Base-by-base conservation (phyloP, 2,329 filamentous ascomycete species). In the Sclerotinia nivalis region DNA sequence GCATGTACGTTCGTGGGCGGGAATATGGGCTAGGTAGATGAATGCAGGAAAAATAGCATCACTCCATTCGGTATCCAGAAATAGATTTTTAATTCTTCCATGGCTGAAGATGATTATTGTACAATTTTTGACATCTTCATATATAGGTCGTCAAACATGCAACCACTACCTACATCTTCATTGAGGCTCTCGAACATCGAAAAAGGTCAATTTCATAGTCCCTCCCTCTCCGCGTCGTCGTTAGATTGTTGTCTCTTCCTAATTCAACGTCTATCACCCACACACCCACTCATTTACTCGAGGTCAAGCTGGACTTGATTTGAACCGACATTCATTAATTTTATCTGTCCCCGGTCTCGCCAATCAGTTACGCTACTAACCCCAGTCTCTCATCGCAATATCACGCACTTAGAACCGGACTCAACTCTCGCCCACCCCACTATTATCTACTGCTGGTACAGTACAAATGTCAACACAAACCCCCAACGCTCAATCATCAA, bases 391-490 rank as follows among this genome's bases (percentile, higher is more conserved):
- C 70, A 65, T 69, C 70, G 28, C 40, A 62, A 62, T 68, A 56
- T 70, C 68, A 67, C 52, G 67, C 60, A 71, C 68, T 62, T 56
- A 20, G 54, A 66, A 52, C 70, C 70, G 58, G 56, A 55, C 58
- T 65, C 66, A 49, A 54, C 52, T 67, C 68, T 54, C 8, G 73
- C 75, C 74, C 59, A 74, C 76, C 75, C 74, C 74, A 75, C 69
- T 69, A 68, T 68, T 70, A 56, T 61, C 20, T 61, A 74, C 74
- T 72, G 71, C 74, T 71, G 75, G 72, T 73, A 71, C 76, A 75
- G 75, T 78, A 78, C 77, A 78, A 89, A 90, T 90, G 88, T 87
- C 87, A 84, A 85, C 84, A 82, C 84, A 85, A 83, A 83, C 87
- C 87, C 87, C 87, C 85, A 85, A 86, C 82, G 81, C 85, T 78